Conservation (phyloP, 2,329 filamentous ascomycete species). For the Sclerotinia borealis region DNA sequence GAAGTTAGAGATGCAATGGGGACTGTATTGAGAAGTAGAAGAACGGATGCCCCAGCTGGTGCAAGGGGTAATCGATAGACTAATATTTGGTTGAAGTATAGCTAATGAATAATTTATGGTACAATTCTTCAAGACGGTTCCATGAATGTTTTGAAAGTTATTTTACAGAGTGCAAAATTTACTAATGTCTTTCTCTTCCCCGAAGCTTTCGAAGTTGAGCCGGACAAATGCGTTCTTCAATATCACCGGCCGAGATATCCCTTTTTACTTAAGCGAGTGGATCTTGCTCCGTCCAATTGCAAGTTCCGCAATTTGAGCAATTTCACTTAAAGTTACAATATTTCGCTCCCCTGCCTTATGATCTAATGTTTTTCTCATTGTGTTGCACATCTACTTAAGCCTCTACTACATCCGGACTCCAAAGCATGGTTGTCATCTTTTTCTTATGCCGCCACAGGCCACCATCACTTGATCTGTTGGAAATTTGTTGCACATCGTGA, state of each 20-base stretch:
- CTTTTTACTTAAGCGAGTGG: slow-evolving; percentile 2
- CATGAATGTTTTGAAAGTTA: background rate
- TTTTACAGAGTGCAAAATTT: background rate
- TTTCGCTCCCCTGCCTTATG: background rate
- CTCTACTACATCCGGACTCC: background rate
- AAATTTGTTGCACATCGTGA: slow-evolving; percentile 3
- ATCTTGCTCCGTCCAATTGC: background rate
- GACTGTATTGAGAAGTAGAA: slow-evolving; percentile 56
- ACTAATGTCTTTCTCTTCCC: background rate
- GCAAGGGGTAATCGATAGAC: slow-evolving; percentile 38
- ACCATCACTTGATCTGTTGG: background rate
- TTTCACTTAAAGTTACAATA: background rate
- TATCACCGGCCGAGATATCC: background rate
- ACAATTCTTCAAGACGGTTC: background rate
- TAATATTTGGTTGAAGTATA: background rate
- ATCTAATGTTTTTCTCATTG: background rate
- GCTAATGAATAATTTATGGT: background rate
- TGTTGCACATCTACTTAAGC: slow-evolving; percentile 11
- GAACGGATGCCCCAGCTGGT: slow-evolving; percentile 56
- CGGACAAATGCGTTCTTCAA: background rate
- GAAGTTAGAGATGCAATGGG: slow-evolving; percentile 78
- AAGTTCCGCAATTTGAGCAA: background rate
- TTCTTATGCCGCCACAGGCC: background rate
- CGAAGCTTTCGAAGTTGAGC: background rate
- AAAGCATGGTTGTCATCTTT: background rate